These are phyloP conservation scores for Backusella tuberculispora DNA, from an alignment of 192 early-diverging fungal genomes.

Conservation along the genomic window DNA sequence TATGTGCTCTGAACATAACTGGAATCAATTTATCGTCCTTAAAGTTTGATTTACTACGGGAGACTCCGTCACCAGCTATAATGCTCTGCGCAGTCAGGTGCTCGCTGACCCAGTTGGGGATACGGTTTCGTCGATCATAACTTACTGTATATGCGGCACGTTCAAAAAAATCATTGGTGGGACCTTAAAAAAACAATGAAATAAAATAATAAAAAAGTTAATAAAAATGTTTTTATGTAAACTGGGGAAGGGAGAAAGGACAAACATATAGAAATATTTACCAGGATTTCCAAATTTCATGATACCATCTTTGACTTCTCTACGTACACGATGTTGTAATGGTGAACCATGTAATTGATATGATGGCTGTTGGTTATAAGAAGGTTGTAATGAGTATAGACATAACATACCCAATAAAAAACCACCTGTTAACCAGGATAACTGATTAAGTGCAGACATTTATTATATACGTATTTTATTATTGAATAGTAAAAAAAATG, in stretches of 20 bases:
- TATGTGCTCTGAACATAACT: slow-evolving; percentile 43
- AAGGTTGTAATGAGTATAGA: neutral
- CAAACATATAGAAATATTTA: neutral
- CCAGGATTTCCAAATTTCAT: slow-evolving; percentile 37
- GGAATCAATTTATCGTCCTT: slow-evolving; percentile 52
- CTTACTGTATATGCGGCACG: slow-evolving; percentile 69
- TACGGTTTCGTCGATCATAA: slow-evolving; percentile 62
- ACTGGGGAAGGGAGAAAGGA: neutral
- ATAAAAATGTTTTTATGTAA: neutral
- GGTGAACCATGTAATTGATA: neutral
- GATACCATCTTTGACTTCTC: slow-evolving; percentile 2
- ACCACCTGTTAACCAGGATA: neutral
- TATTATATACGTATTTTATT: neutral
- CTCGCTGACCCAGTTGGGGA: slow-evolving; percentile 36
- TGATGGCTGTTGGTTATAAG: neutral
- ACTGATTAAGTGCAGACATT: neutral
- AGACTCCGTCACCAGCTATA: slow-evolving; percentile 22
- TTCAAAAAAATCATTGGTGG: slow-evolving; percentile 69
- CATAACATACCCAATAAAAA: slow-evolving; percentile 14
- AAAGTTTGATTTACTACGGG: slow-evolving; percentile 51
- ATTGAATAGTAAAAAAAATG: neutral
- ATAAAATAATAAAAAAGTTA: slow-evolving; percentile 11
- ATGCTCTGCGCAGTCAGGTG: slow-evolving; percentile 21
- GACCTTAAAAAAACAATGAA: slow-evolving; percentile 46
- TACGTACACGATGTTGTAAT: neutral